phyloP scores from a whole-genome alignment of 345 rosid species.

The Lepidium africanum region DNA sequence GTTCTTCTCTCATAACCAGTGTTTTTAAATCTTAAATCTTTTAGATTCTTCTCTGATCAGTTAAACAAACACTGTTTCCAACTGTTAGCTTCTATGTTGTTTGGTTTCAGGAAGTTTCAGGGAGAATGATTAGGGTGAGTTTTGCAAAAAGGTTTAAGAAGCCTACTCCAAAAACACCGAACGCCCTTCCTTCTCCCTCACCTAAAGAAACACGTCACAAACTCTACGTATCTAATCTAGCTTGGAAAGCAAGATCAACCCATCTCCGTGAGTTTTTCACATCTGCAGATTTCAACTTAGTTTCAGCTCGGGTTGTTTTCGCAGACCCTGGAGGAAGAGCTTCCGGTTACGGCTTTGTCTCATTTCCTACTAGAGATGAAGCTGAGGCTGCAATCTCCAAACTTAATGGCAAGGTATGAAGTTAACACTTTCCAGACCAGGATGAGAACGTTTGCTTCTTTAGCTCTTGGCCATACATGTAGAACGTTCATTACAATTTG shows the following conservation, averaged over 20 bases:
- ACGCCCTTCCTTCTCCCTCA: conserved; percentile 24
- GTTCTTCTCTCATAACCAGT: background rate
- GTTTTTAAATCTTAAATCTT: background rate
- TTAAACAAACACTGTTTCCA: background rate
- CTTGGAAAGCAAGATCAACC: conserved; percentile 81
- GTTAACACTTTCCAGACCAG: background rate
- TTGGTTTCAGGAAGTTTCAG: conserved; percentile 57
- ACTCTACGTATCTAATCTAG: conserved; percentile 74
- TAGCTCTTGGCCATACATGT: conserved; percentile 1
- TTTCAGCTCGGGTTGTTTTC: conserved; percentile 67
- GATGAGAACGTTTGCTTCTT: background rate
- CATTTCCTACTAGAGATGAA: conserved; percentile 78
- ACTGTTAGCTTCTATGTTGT: background rate
- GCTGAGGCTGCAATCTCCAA: conserved; percentile 70
- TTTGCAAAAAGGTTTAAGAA: conserved; percentile 65
- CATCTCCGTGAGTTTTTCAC: conserved; percentile 75
- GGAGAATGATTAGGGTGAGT: conserved; percentile 62
- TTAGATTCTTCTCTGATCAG: background rate
- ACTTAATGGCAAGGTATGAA: conserved; percentile 69
- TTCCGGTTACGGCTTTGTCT: conserved; percentile 87
- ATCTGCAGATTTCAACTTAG: conserved; percentile 42
- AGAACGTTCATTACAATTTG: background rate
- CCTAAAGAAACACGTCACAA: conserved; percentile 51
- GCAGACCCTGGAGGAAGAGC: conserved; percentile 53
- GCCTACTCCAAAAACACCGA: conserved; percentile 36